Conservation (phyloP, 2,329 filamentous ascomycete genomes). For the Dactylellina leptospora region DNA sequence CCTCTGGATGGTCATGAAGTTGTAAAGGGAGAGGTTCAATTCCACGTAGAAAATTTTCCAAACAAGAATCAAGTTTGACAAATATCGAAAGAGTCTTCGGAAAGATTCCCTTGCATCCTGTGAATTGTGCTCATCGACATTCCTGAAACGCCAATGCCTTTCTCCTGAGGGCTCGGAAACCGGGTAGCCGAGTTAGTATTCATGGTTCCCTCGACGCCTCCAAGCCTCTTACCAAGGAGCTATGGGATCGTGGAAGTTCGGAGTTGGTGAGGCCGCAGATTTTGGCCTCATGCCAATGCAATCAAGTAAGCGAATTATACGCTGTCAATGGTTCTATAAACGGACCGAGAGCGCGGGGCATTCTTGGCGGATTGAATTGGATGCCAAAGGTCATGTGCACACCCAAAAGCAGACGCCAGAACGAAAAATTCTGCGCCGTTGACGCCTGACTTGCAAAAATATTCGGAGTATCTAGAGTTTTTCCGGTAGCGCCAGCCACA, state of each 20-base stretch:
- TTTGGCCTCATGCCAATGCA: conserved; percentile 13
- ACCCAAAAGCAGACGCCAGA: conserved; percentile 10
- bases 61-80: not conserved
- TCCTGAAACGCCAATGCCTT: no score
- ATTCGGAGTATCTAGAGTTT: conserved; percentile 36
- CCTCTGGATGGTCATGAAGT: conserved; percentile 51
- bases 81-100: not conserved
- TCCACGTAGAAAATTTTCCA: not conserved
- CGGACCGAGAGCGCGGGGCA: not conserved
- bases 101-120: not conserved
- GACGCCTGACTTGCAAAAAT: not conserved
- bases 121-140: not conserved
- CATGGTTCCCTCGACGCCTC: conserved; percentile 19
- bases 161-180: conserved; percentile 22
- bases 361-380: no score
- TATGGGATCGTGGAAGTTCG: conserved; percentile 13
- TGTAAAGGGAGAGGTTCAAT: conserved; percentile 12
- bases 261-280: conserved; percentile 23
- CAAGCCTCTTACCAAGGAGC: conserved; percentile 20
- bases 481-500: conserved; percentile 42
- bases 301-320: conserved; percentile 4
- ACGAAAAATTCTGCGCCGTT: not conserved
- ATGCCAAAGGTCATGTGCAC: conserved; percentile 23
- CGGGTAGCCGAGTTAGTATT: conserved; percentile 11
- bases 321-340: conserved; percentile 2